These are phyloP conservation scores for Xylogone sp. DNA, from an alignment of 2,329 filamentous ascomycete species.

Conservation along the genomic window DNA sequence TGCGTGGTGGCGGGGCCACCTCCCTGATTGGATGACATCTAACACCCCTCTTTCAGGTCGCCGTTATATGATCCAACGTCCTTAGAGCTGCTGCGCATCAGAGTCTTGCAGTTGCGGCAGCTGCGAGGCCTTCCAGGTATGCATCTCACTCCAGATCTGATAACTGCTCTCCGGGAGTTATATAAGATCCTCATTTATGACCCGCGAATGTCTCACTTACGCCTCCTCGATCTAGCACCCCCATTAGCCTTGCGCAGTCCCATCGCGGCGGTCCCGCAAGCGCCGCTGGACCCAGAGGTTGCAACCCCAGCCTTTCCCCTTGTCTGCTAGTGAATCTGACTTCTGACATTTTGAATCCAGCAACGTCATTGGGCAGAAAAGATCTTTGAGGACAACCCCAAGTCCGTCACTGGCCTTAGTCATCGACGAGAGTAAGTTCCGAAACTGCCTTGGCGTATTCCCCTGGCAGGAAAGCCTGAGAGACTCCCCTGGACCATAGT, in stretches of 20 bases:
- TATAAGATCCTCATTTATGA: no score
- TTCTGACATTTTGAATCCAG: slow-evolving; percentile 33
- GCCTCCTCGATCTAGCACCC: slow-evolving; percentile 17
- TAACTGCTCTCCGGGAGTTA: no score
- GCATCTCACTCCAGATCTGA: slow-evolving; percentile 5
- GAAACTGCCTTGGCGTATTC: slow-evolving; percentile 3
- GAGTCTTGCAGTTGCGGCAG: slow-evolving; percentile 48
- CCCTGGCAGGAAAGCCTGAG: slow-evolving; percentile 2
- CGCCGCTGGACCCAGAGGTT: slow-evolving; percentile 21
- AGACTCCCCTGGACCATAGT: no score
- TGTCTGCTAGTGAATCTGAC: slow-evolving; percentile 10
- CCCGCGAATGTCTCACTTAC: slow-evolving; percentile 19
- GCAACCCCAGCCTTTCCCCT: slow-evolving; percentile 2
- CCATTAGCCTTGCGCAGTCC: slow-evolving; percentile 13
- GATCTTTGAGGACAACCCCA: slow-evolving; percentile 50
- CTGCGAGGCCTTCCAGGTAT: slow-evolving; percentile 45
- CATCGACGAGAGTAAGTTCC: slow-evolving; percentile 32
- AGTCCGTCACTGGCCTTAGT: slow-evolving; percentile 48
- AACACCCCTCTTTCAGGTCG: slow-evolving; percentile 33
- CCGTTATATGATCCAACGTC: slow-evolving; percentile 52
- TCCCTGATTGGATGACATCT: slow-evolving; percentile 14
- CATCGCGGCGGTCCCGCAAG: slow-evolving; percentile 14
- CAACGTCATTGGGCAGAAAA: slow-evolving; percentile 56
- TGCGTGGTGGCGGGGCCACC: neutral
- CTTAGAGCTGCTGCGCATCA: slow-evolving; percentile 44